Conservation (phyloP, 78 protist species). For the Chrysochromulina tobinii region DNA sequence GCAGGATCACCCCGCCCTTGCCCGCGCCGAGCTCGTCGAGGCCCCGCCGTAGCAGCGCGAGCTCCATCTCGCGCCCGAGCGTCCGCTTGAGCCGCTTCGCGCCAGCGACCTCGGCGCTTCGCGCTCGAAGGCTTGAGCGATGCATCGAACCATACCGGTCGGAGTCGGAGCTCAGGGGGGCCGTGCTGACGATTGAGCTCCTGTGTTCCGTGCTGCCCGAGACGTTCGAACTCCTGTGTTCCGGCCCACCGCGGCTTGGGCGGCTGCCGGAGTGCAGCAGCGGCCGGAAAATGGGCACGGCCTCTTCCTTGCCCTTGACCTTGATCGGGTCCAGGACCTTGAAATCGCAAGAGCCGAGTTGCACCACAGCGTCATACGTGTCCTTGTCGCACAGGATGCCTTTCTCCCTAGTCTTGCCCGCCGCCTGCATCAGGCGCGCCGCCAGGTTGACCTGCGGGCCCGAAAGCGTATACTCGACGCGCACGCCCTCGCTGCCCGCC, state of each 20-base stretch:
- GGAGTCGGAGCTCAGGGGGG: too few relatives aligned
- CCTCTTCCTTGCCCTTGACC: not conserved
- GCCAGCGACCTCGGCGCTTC: too few relatives aligned
- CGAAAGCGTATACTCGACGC: constrained; percentile 9
- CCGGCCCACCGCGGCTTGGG: too few relatives aligned
- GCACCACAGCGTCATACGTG: not conserved
- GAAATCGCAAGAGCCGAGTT: not conserved
- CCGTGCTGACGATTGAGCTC: too few relatives aligned
- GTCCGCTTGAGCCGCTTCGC: too few relatives aligned
- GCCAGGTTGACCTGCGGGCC: constrained; percentile 20
- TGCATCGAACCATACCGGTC: too few relatives aligned
- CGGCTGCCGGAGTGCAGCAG: not conserved
- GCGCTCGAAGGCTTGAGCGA: too few relatives aligned
- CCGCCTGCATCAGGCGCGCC: constrained; percentile 29
- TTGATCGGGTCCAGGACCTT: not conserved
- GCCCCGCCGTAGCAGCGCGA: too few relatives aligned
- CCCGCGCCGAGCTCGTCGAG: not conserved
- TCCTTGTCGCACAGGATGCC: not conserved
- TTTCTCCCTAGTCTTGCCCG: not conserved
- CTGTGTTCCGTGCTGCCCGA: too few relatives aligned
- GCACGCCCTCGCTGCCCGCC: not conserved
- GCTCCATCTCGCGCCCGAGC: too few relatives aligned
- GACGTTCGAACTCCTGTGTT: too few relatives aligned
- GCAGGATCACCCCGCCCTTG: not conserved
- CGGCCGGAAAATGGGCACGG: not conserved